Evolutionary conservation across 495 filamentous ascomycete species (phyloP), one percentile per base, ranked within the genome.

Genomic region (Massariosphaeria phaeospora): DNA sequence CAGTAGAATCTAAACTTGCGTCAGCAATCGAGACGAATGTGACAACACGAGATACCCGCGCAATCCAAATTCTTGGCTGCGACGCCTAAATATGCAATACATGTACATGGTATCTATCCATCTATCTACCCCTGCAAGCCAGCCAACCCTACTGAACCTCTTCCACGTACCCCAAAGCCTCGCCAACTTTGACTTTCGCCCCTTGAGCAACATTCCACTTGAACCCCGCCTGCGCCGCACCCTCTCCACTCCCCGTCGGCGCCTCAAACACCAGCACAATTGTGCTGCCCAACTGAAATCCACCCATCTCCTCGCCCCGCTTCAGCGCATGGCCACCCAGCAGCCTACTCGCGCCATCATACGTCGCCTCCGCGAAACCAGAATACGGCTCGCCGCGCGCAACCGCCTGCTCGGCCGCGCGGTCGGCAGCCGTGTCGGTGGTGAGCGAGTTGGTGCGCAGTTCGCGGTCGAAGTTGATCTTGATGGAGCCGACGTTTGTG

Each of bases 211-310:
- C 83, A 15, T 69, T 72, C 88, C 91, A 98, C 61, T 73, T 79
- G 79, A 89, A 96, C 0, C 88, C 90, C 34, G 76, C 76, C 17
- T 59, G 64, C 77, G 75, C 80, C 31, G 79, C 85, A 64, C 78
- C 80, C 69, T 86, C 84, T 43, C 83, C 79, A 45, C 81, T 86
- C 6, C 81, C 79, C 55, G 82, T 82, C 0, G 93, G 93, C 31
- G 91, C 93, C 69, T 99, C 93, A 72, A 99, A 99, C 3, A 97
- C 91, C 27, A 99, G 74, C 30, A 99, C 93, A 53, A 99, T 85
- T 0, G 91, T 91, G 67, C 91, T 96, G 20, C 93, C 93, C 18
- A 99, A 76, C 73, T 93, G 89, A 71, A 99, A 99, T 0, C 93
- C 93, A 21, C 93, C 93, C 88, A 99, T 96, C 70, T 99, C 94